A percentile compares a stretch with the other conserved stretches of the same genome.
Conservation (phyloP, 164 flowering plant species). For the Kalanchoe fedtschenkoi region DNA sequence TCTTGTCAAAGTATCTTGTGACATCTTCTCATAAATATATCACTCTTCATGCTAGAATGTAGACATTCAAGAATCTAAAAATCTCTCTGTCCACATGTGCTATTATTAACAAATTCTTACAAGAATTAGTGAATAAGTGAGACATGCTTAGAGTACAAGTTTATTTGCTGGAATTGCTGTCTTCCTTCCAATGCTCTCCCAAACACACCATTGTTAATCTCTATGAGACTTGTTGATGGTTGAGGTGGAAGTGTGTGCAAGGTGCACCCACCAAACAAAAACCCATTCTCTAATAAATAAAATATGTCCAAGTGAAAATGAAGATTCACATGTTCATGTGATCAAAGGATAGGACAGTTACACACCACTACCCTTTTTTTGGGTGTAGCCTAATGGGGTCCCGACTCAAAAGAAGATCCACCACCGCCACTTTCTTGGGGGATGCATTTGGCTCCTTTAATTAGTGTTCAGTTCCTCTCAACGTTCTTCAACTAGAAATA, state of each 20-base stretch:
- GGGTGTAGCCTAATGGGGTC: constrained; percentile 1
- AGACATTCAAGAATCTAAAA: background rate
- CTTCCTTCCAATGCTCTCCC: background rate
- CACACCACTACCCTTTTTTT: background rate
- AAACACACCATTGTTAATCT: background rate
- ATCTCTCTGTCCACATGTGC: background rate
- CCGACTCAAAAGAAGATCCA: constrained; percentile 1
- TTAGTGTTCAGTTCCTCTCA: background rate
- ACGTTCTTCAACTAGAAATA: background rate
- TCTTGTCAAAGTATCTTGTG: too few species aligned
- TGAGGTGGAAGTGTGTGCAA: too few species aligned
- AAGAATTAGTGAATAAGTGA: background rate
- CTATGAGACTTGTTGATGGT: background rate
- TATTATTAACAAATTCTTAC: background rate
- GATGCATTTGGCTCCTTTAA: background rate
- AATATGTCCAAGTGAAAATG: background rate
- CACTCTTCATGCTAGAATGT: too few species aligned
- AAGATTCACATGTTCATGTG: background rate
- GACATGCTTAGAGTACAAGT: background rate
- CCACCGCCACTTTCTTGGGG: constrained; percentile 1
- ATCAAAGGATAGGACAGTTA: background rate
- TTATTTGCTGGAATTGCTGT: background rate
- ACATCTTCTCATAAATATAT: too few species aligned
- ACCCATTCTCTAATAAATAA: background rate
- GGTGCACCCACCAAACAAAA: constrained; percentile 4